Base-by-base conservation (phyloP, 495 filamentous ascomycete species). In the Parathielavia hyrcaniae region DNA sequence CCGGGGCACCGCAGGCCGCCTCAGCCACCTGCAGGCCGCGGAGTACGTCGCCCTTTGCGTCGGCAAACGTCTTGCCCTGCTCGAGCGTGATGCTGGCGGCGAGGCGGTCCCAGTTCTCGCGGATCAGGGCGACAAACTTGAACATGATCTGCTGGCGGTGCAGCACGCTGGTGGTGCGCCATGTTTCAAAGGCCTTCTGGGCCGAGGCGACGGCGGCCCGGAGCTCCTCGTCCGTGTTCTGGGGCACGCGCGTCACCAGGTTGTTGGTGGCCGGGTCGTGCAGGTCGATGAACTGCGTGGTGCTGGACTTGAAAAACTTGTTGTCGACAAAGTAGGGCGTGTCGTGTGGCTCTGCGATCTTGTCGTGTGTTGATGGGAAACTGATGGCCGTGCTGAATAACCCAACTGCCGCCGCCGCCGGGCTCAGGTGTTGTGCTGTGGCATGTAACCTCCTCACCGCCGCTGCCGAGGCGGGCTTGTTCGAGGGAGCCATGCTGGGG, bases 231-330 rank as follows among this genome's bases (percentile, higher is more conserved):
- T 91, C 82, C 9, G 93, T 97, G 67, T 86, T 92, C 72, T 97
- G 91, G 22, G 93, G 93, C 35, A 99, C 93, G n/a, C 95, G 87
- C 11, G 93, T 97, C 35, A 99, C 89, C 48, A 99, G 84, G 68
- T 96, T 93, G 79, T 97, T 97, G 56, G 93, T 99, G 50, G 95
- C 93, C 2, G 93, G 93, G 68, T 99, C 93, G 71, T 90, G 78
- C 41, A 99, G 79, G 58, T 97, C 92, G 69, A 97, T 95, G 86
- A 88, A 97, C 60, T 83, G 76, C 9, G 82, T 79, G 16, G 95
- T 78, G 67, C 82, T 76, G 39, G 91, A 96, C 20, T 83, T 61
- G 19, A 89, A 75, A 69, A 96, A 95, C 69, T 90, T 71, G 71
- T 99, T 99, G 77, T 99, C 82, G 46, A 97, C 69, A 72, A 97